A percentile compares a stretch with the other conserved stretches of the same genome.
Conservation (phyloP, 2,329 filamentous ascomycete genomes). For the Botrytis elliptica region DNA sequence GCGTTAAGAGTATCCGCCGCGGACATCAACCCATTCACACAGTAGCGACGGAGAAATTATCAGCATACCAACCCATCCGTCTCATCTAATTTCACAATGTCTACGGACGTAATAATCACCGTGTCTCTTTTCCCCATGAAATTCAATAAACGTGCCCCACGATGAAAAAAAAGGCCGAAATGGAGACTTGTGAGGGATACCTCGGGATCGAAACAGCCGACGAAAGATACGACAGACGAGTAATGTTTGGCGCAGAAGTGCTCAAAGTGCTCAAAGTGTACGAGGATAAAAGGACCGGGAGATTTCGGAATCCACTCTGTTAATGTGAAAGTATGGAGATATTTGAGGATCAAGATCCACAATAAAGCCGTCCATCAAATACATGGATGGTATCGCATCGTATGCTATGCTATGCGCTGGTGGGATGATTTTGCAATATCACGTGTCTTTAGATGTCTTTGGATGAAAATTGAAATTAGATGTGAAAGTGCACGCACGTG, state of each 20-base stretch:
- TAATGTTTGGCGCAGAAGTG: neutral
- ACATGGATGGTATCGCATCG: neutral
- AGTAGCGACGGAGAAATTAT: conserved; percentile 7
- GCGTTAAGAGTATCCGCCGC: conserved; percentile 1
- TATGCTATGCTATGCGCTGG: neutral
- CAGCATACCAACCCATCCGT: neutral
- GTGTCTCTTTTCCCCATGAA: conserved; percentile 8
- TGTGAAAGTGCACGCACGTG: neutral
- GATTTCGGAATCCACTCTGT: conserved; percentile 14
- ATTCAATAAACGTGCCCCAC: conserved; percentile 10
- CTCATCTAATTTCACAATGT: neutral
- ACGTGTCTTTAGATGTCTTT: neutral
- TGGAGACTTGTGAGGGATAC: neutral
- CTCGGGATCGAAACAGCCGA: neutral
- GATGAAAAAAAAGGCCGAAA: conserved; percentile 7
- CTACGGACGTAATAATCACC: neutral
- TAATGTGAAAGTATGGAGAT: neutral
- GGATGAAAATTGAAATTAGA: neutral
- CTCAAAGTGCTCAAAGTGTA: neutral
- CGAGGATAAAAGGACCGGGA: conserved; percentile 17
- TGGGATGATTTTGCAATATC: neutral
- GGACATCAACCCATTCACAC: neutral
- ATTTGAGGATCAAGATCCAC: conserved; percentile 15
- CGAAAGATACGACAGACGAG: neutral
- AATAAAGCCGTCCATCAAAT: conserved; percentile 19